Base-by-base conservation (phyloP, 306 rosid species). In the Cotoneaster glaucophyllus region DNA sequence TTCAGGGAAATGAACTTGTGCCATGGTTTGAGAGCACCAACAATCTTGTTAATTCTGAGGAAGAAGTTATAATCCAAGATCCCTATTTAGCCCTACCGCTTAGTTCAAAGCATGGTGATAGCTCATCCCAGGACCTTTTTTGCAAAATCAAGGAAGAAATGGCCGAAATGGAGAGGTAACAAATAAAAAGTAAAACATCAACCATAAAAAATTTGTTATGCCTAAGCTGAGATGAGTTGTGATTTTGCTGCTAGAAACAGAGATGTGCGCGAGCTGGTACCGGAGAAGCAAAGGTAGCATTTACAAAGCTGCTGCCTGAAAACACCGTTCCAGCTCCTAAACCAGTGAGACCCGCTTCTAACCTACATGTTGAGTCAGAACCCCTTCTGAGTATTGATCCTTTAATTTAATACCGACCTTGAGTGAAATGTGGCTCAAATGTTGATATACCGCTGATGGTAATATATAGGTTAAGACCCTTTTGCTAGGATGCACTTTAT, bases 1-100 rank as follows among this genome's bases (percentile, higher is more conserved):
- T 81, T 72, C 89, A 82, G 70, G 96, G 81, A 29, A 84, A 87
- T 78, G 93, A 86, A 74, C 77, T 90, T 67, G 74, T 76, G 29
- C 83, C 95, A 45, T 93, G 91, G 92, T 81, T 89, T 44, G 96
- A 86, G 85, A 84, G 81, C 81, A 28, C 29, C 29, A 74, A 89
- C 31, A 83, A 69, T 26, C 80, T 82, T 54, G 83, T 80, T 74
- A 83, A 88, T 82, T 64, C 67, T 66, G 88, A 79, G 32, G 88
- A 73, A 56, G 88, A 77, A 57, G 82, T 67, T 76, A 70, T 72
- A 57, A 74, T 79, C 69, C 86, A 83, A 73, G 81, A 72, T 79
- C 85, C 80, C 74, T 76, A 58, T 85, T 43, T 81, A 43, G 77
- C 62, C 65, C 67, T 81, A 4, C 89, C 85, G 34, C 68, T 78